Conservation (phyloP, 148 eudicot genomes). For the Bassia scoparia region DNA sequence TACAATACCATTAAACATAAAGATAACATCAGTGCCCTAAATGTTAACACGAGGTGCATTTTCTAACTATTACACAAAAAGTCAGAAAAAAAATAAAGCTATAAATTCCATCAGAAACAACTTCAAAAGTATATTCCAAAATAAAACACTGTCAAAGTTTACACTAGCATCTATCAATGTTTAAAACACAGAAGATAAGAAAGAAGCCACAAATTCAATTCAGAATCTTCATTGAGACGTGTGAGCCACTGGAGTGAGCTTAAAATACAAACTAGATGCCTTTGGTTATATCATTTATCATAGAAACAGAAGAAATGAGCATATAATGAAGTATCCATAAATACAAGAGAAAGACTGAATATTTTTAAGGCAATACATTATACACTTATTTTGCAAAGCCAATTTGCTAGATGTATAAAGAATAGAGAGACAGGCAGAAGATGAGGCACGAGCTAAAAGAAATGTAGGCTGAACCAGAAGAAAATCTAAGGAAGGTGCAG, state of each 20-base stretch:
- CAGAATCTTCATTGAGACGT: neutral
- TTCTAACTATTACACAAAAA: neutral
- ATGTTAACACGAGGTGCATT: neutral
- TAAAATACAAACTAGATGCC: neutral
- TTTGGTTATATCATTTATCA: neutral
- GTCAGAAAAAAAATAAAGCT: neutral
- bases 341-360: neutral
- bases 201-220: neutral
- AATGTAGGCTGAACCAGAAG: too few species aligned
- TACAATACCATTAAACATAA: conserved; percentile 33
- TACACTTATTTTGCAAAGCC: too few species aligned
- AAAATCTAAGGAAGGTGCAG: too few species aligned
- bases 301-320: neutral
- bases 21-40: conserved; percentile 1
- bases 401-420: too few species aligned
- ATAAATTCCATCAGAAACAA: neutral
- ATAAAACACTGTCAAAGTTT: neutral
- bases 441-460: neutral
- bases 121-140: neutral
- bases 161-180: neutral
- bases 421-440: neutral
- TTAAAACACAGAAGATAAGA: neutral
- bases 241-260: neutral
- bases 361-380: too few species aligned
- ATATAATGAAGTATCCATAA: neutral